Conservation (phyloP, 305 asterid genomes). For the Fraxinus angustifolia region DNA sequence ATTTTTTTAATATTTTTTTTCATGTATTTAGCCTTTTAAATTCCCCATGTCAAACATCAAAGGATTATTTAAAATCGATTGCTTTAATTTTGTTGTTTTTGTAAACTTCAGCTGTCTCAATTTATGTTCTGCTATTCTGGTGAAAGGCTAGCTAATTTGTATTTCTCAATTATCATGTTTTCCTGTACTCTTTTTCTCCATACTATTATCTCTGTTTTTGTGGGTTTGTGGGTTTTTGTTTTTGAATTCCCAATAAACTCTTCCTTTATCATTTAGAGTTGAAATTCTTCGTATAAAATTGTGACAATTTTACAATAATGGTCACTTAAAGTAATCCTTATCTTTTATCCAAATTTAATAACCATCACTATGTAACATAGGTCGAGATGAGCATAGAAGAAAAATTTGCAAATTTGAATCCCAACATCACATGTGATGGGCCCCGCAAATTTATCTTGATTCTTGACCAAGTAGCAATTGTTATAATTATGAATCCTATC, state of each 20-base stretch:
- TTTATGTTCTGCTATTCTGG: background rate
- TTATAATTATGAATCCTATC: background rate
- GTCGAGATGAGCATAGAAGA: background rate
- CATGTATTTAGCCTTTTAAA: constrained; percentile 30
- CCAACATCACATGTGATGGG: too few relatives aligned
- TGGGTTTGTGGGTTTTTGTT: too few relatives aligned
- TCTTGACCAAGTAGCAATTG: too few relatives aligned
- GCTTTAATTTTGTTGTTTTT: constrained; percentile 6
- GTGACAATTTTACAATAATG: too few relatives aligned
- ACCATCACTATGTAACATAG: too few relatives aligned
- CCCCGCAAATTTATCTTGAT: too few relatives aligned
- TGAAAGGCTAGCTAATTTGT: constrained; percentile 26
- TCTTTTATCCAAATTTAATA: background rate
- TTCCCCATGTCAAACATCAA: constrained; percentile 14
- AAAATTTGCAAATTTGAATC: too few relatives aligned
- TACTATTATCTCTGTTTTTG: background rate
- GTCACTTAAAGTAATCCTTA: too few relatives aligned
- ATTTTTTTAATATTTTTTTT: background rate
- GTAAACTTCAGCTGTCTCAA: constrained; percentile 14
- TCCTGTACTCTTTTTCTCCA: background rate
- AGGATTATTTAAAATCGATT: constrained; percentile 24
- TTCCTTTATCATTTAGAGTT: too few relatives aligned
- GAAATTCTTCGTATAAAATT: too few relatives aligned
- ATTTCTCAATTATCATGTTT: background rate
- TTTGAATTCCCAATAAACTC: background rate